These are phyloP conservation scores for Platanthera guangdongensis DNA, from an alignment of 106 monocot genomes.

Conservation along the genomic window DNA sequence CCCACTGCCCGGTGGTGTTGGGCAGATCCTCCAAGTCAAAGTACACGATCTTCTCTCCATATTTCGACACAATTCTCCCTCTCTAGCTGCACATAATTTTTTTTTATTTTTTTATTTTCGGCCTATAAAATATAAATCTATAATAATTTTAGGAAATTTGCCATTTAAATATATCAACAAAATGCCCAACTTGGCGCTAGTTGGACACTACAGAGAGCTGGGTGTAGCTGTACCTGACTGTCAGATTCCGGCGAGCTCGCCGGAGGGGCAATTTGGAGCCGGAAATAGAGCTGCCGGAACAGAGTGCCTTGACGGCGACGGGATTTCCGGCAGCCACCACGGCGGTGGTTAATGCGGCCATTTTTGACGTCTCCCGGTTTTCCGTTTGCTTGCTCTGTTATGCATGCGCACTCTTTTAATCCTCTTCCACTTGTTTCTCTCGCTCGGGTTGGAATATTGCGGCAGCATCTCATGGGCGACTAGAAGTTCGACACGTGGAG, in stretches of 20 bases:
- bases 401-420: background rate
- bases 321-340: constrained; percentile 36
- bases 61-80: constrained; percentile 52
- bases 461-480: background rate
- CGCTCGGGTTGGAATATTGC: background rate
- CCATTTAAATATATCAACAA: background rate
- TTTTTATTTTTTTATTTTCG: no score
- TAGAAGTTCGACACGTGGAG: background rate
- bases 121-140: no score
- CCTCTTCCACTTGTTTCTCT: background rate
- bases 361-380: background rate
- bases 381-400: background rate
- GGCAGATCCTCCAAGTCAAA: constrained; percentile 85
- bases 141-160: no score
- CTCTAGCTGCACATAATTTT: constrained; percentile 6
- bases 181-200: background rate
- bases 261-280: constrained; percentile 38
- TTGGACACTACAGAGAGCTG: background rate
- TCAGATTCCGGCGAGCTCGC: constrained; percentile 7
- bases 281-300: constrained; percentile 31
- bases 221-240: constrained; percentile 4
- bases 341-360: constrained; percentile 42
- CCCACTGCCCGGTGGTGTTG: constrained; percentile 98
- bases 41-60: constrained; percentile 95
- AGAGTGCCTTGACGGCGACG: constrained; percentile 34